These are phyloP conservation scores for Yamadazyma kitorensis DNA, from an alignment of 805 yeast species.

Conservation along the genomic window DNA sequence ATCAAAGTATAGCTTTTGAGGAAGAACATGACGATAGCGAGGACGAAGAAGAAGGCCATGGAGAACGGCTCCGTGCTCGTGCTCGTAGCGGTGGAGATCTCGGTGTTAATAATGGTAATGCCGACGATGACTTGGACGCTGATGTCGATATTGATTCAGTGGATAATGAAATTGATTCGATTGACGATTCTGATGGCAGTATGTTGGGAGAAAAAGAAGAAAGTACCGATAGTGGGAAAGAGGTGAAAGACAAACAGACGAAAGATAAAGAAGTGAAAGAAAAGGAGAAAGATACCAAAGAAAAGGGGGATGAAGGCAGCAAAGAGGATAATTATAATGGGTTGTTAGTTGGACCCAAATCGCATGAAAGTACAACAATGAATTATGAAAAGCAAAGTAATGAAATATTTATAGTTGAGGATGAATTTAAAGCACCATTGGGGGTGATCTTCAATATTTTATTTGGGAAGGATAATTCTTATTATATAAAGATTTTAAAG, in stretches of 20 bases:
- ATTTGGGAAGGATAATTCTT: conserved; percentile 57
- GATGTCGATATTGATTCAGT: not conserved
- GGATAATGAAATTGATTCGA: conserved; percentile 3
- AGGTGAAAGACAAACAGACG: not conserved
- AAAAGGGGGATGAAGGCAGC: conserved; percentile 3
- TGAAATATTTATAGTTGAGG: conserved; percentile 58
- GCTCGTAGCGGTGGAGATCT: not conserved
- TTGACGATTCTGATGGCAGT: too few relatives aligned
- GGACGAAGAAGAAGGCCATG: conserved; percentile 15
- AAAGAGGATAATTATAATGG: conserved; percentile 26
- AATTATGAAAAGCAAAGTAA: conserved; percentile 43
- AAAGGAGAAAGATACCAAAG: conserved; percentile 5
- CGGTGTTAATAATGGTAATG: not conserved
- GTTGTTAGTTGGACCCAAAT: conserved; percentile 40
- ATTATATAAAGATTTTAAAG: conserved; percentile 43
- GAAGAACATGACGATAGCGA: conserved; percentile 20
- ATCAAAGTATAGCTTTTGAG: conserved; percentile 15
- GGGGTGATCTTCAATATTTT: conserved; percentile 58
- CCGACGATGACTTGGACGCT: not conserved
- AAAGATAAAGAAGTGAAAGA: not conserved
- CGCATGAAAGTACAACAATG: conserved; percentile 50
- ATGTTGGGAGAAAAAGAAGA: not conserved
- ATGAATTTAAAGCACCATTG: conserved; percentile 56
- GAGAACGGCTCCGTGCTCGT: not conserved
- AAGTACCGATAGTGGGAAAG: not conserved